Evolutionary conservation across 2,329 filamentous ascomycete genomes (phyloP).

Genomic region (Blumeria graminis): DNA sequence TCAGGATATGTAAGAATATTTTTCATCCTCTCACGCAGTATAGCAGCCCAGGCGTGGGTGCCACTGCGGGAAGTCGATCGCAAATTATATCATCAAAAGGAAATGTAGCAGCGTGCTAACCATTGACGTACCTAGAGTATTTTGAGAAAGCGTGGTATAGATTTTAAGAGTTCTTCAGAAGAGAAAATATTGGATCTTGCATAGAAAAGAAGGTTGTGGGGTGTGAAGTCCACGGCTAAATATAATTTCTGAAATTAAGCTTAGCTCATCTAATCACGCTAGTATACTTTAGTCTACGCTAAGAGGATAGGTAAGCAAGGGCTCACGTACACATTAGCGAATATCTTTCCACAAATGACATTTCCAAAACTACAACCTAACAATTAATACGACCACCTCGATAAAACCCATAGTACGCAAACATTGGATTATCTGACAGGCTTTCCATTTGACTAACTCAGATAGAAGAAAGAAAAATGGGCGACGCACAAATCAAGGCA

Average conservation of each 20-base stretch:
- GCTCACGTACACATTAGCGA: not conserved
- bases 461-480: conserved; percentile 33
- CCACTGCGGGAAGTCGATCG: conserved; percentile 81
- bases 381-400: not conserved
- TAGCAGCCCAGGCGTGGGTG: conserved; percentile 75
- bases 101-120: conserved; percentile 3
- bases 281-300: not conserved
- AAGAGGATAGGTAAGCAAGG: not conserved
- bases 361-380: not conserved
- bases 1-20: conserved; percentile 99
- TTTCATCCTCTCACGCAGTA: conserved; percentile 61
- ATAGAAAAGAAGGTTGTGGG: not conserved
- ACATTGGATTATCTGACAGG: no score
- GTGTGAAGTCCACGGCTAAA: not conserved
- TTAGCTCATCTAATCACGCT: no score
- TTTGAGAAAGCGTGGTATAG: not conserved
- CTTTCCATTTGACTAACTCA: not conserved
- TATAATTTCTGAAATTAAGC: not conserved
- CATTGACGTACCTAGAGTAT: not conserved
- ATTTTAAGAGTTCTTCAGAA: not conserved
- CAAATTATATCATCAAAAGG: conserved; percentile 93
- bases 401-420: not conserved
- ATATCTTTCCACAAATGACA: not conserved
- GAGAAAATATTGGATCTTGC: not conserved
- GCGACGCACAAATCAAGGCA: conserved; percentile 59